A percentile compares a stretch with the other conserved stretches of the same genome.
Evolutionary conservation across 352 stramenopile genomes (phyloP).

Genomic region (Globisporangium canariense): DNA sequence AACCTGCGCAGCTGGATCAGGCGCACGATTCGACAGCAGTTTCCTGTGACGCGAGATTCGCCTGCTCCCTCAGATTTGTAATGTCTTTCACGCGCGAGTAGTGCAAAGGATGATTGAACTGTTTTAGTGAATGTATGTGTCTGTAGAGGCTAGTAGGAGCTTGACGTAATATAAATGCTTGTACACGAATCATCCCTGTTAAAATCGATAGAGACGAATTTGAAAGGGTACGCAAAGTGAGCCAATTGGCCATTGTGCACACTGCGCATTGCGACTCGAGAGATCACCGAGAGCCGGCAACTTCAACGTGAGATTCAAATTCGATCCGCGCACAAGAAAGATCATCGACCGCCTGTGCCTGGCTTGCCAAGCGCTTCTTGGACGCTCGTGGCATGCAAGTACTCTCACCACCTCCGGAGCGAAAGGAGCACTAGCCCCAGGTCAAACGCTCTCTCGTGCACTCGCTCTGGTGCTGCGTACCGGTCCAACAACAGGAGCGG

Average conservation of each 20-base stretch:
- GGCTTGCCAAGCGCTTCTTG: background rate
- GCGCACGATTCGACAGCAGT: slow-evolving; percentile 1
- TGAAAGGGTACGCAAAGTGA: background rate
- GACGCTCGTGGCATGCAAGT: slow-evolving; percentile 32
- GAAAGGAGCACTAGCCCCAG: too few relatives aligned
- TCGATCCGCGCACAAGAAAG: background rate
- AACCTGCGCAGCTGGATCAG: background rate
- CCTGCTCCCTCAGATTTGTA: background rate
- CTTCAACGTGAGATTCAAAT: slow-evolving; percentile 8
- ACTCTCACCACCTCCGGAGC: too few relatives aligned
- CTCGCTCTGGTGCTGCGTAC: too few relatives aligned
- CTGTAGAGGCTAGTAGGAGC: background rate
- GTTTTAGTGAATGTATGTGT: background rate
- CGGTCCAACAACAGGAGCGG: slow-evolving; percentile 21
- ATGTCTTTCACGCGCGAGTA: background rate
- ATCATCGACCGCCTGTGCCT: background rate
- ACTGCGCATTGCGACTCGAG: background rate
- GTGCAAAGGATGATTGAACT: background rate
- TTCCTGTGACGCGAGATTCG: slow-evolving; percentile 14
- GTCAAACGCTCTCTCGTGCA: too few relatives aligned
- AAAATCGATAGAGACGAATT: background rate
- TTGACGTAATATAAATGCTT: background rate
- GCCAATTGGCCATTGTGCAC: background rate
- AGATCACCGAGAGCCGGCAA: background rate
- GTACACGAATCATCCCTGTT: background rate